phyloP scores from a whole-genome alignment of 176 grass and related monocot genomes.

The Raddia distichophylla region DNA sequence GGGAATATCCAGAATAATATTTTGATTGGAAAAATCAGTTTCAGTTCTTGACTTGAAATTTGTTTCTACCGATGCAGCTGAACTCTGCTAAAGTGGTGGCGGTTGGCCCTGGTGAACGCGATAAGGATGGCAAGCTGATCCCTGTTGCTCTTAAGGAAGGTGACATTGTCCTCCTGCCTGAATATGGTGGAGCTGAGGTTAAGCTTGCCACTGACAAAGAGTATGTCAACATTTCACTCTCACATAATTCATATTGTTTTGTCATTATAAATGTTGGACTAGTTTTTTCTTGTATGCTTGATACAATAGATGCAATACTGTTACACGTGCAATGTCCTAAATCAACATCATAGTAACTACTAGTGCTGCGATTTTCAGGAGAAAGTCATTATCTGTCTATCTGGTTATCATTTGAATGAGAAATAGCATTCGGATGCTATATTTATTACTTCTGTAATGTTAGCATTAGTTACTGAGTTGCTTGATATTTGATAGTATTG shows the following conservation, averaged over 20 bases:
- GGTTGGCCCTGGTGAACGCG: conserved; percentile 79
- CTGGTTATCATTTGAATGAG: background rate
- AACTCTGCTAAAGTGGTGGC: conserved; percentile 86
- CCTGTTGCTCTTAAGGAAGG: conserved; percentile 85
- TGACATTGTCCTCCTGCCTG: conserved; percentile 85
- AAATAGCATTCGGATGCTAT: background rate
- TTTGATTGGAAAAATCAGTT: conserved; percentile 3
- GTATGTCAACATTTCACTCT: conserved; percentile 37
- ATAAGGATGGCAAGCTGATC: conserved; percentile 77
- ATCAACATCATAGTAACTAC: background rate
- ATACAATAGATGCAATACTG: background rate
- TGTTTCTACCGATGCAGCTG: conserved; percentile 49
- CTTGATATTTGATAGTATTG: background rate
- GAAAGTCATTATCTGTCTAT: background rate
- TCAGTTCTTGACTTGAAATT: background rate
- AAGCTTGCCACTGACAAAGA: conserved; percentile 87
- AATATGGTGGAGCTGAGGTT: conserved; percentile 92
- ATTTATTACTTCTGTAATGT: background rate
- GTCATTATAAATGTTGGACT: background rate
- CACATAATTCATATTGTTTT: background rate
- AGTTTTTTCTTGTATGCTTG: background rate
- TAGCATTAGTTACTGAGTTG: background rate
- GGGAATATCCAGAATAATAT: background rate
- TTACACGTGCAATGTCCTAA: background rate
- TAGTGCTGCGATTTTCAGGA: background rate